A percentile compares a stretch with the other conserved stretches of the same genome.
These are phyloP conservation scores for Kappamyces sp. DNA, from an alignment of 192 early-diverging fungal genomes.

Conservation along the genomic window DNA sequence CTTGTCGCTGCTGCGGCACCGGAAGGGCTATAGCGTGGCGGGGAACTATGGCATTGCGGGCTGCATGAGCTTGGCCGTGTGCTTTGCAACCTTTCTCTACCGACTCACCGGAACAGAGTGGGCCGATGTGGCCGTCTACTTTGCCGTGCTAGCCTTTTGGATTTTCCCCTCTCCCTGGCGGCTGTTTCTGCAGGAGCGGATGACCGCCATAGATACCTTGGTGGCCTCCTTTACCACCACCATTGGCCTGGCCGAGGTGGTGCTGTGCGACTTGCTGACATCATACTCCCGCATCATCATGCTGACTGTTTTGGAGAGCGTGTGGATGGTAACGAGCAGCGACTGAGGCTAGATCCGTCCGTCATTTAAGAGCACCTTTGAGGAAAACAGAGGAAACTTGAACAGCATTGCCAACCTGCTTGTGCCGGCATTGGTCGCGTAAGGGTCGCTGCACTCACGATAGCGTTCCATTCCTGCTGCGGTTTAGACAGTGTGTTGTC, in stretches of 20 bases:
- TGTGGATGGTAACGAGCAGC: constrained; percentile 32
- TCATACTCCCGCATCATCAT: constrained; percentile 79
- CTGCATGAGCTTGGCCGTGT: background rate
- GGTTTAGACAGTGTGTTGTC: constrained; percentile 71
- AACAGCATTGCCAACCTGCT: background rate
- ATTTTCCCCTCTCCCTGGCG: background rate
- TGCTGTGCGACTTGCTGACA: constrained; percentile 93
- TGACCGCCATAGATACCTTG: constrained; percentile 6
- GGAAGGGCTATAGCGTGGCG: background rate
- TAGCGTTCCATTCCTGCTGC: constrained; percentile 72
- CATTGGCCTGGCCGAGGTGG: constrained; percentile 63
- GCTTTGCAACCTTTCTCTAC: background rate
- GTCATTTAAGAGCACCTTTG: constrained; percentile 19
- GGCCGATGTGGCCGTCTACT: background rate
- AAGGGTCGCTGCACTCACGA: constrained; percentile 10
- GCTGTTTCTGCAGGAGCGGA: constrained; percentile 31
- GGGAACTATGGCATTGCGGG: background rate
- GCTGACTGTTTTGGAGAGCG: constrained; percentile 49
- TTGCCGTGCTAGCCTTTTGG: constrained; percentile 4
- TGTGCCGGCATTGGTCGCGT: background rate
- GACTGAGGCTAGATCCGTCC: constrained; percentile 61
- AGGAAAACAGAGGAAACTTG: background rate
- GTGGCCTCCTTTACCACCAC: constrained; percentile 19
- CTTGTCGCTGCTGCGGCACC: constrained; percentile 18
- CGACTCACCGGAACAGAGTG: constrained; percentile 1